Conservation (phyloP, 176 grass and related monocot species). For the bread wheat (Triticum aestivum) region DNA sequence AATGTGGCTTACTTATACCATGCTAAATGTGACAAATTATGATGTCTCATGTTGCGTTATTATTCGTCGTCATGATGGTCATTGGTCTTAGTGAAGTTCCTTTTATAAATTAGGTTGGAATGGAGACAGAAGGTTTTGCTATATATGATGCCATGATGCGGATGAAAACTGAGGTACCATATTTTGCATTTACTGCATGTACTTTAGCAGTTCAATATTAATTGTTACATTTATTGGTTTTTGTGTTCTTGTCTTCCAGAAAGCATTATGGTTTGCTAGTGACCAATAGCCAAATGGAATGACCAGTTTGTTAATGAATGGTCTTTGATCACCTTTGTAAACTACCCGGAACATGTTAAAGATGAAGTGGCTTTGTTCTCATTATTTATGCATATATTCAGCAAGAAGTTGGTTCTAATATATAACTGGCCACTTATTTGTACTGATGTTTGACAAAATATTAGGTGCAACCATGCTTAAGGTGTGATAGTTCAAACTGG, state of each 20-base stretch:
- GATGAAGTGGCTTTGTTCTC: neutral
- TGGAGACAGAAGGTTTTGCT: slow-evolving; percentile 96
- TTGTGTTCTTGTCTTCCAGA: neutral
- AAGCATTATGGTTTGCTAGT: slow-evolving; percentile 1
- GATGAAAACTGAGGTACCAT: slow-evolving; percentile 76
- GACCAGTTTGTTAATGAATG: neutral
- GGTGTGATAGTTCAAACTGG: neutral
- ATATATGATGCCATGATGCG: slow-evolving; percentile 96
- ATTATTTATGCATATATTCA: slow-evolving; percentile 21
- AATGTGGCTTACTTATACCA: neutral
- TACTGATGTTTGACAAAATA: slow-evolving; percentile 7
- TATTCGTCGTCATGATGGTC: neutral
- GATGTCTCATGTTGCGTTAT: neutral
- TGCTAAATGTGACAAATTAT: neutral
- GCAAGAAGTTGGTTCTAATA: neutral
- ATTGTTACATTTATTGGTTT: neutral
- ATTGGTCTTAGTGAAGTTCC: slow-evolving; percentile 6
- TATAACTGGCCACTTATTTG: neutral
- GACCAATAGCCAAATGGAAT: neutral
- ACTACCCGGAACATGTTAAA: neutral
- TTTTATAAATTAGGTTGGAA: slow-evolving; percentile 63
- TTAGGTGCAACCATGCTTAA: neutral
- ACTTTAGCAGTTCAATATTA: slow-evolving; percentile 11
- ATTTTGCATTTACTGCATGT: slow-evolving; percentile 12
- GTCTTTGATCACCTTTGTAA: neutral